These are phyloP conservation scores for Saksenaea oblongispora DNA, from an alignment of 371 early-diverging fungal species.

Conservation along the genomic window DNA sequence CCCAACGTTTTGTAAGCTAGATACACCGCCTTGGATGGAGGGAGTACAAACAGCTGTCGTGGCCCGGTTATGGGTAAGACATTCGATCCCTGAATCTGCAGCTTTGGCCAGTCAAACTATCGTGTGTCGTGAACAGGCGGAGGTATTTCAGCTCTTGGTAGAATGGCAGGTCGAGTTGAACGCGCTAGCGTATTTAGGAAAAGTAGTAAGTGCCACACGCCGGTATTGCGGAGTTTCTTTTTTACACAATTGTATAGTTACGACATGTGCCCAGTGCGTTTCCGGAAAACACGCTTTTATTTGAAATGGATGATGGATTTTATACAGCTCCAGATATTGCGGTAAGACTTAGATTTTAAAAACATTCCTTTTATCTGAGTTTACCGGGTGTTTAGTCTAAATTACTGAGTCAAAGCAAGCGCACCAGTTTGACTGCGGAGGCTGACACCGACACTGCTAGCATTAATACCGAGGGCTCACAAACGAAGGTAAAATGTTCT, in stretches of 20 bases:
- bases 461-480: conserved; percentile 20
- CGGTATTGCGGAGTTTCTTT: not conserved
- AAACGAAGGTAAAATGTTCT: conserved; percentile 13
- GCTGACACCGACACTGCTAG: conserved; percentile 17
- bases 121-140: conserved; percentile 13
- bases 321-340: conserved; percentile 53
- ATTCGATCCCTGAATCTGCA: conserved; percentile 45
- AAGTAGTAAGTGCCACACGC: conserved; percentile 29
- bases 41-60: conserved; percentile 33
- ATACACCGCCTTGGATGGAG: conserved; percentile 32
- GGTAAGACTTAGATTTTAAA: conserved; percentile 8
- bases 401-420: conserved; percentile 22
- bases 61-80: conserved; percentile 50
- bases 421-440: conserved; percentile 20
- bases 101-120: conserved; percentile 15
- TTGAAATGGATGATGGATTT: conserved; percentile 58
- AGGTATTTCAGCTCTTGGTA: conserved; percentile 37
- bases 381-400: conserved; percentile 3
- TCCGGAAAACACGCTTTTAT: conserved; percentile 56
- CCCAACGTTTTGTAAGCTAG: conserved; percentile 38
- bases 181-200: conserved; percentile 46
- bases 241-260: conserved; percentile 16
- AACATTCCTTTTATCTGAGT: not conserved
- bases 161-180: conserved; percentile 59
- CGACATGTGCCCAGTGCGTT: conserved; percentile 40